A percentile compares a stretch with the other conserved stretches of the same genome.
Conservation (phyloP, 495 filamentous ascomycete species). For the Aspergillus heteromorphus region DNA sequence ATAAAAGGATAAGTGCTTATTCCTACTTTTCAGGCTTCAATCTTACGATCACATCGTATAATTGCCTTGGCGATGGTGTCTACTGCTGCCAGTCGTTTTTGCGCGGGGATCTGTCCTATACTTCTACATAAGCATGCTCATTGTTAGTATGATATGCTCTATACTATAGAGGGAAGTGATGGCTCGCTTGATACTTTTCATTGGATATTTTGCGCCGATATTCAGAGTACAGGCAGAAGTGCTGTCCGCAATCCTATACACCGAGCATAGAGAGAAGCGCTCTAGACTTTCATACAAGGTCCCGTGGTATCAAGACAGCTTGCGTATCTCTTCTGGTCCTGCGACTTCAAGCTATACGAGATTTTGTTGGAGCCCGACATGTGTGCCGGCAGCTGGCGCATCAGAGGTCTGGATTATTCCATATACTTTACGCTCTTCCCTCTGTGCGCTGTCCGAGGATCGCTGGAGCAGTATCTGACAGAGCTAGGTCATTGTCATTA, state of each 20-base stretch:
- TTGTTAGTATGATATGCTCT: not conserved
- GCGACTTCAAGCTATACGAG: not conserved
- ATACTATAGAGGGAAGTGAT: not conserved
- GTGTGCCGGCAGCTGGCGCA: slow-evolving; percentile 10
- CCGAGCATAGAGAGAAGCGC: slow-evolving; percentile 24
- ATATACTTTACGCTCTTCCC: slow-evolving; percentile 6
- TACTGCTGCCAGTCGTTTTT: slow-evolving; percentile 23
- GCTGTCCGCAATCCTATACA: slow-evolving; percentile 18
- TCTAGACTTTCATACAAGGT: slow-evolving; percentile 7
- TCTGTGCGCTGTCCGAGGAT: slow-evolving; percentile 3
- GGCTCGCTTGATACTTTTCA: slow-evolving; percentile 21
- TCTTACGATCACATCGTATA: not conserved
- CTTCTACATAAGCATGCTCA: slow-evolving; percentile 6
- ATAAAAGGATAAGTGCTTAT: too few species aligned
- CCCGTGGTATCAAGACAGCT: slow-evolving; percentile 15
- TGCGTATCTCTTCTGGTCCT: not conserved
- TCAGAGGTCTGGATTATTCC: slow-evolving; percentile 16
- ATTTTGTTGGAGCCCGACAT: not conserved
- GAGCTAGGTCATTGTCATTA: slow-evolving; percentile 12
- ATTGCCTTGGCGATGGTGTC: not conserved
- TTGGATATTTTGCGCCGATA: slow-evolving; percentile 25
- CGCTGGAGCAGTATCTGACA: not conserved
- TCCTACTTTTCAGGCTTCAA: too few species aligned
- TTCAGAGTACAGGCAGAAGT: slow-evolving; percentile 26
- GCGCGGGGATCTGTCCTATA: slow-evolving; percentile 24